phyloP scores from a whole-genome alignment of 2,329 filamentous ascomycete species.

The Knoxdaviesia capensis region DNA sequence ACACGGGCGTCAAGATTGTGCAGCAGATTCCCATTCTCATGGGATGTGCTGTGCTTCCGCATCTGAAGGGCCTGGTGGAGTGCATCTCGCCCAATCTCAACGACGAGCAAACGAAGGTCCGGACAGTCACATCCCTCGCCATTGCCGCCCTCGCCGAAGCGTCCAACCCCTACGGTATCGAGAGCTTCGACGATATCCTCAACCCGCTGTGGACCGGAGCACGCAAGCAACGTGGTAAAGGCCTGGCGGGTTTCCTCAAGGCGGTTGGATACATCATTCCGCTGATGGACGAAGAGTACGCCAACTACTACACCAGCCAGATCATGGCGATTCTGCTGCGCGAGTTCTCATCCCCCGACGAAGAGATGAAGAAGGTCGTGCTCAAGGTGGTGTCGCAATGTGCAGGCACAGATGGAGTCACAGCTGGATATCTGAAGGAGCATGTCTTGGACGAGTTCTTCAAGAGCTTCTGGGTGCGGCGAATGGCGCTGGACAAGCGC shows the following conservation, averaged over 20 bases:
- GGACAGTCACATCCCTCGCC: conserved; percentile 86
- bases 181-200: conserved; percentile 94
- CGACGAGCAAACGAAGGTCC: conserved; percentile 93
- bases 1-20: conserved; percentile 97
- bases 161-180: conserved; percentile 95
- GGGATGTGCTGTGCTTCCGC: conserved; percentile 90
- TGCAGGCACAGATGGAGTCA: conserved; percentile 84
- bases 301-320: conserved; percentile 95
- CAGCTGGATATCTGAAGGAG: conserved; percentile 84
- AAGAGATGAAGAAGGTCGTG: conserved; percentile 99
- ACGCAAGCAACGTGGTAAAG: conserved; percentile 89
- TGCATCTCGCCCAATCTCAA: conserved; percentile 92
- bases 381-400: conserved; percentile 95
- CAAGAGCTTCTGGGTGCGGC: conserved; percentile 93
- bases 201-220: conserved; percentile 95
- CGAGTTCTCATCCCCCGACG: conserved; percentile 90
- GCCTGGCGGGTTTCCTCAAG: conserved; percentile 87
- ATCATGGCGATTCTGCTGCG: conserved; percentile 97
- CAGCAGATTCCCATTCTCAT: conserved; percentile 98
- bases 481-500: conserved; percentile 92
- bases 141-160: conserved; percentile 91
- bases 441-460: conserved; percentile 93
- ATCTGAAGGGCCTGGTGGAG: conserved; percentile 88
- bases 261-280: conserved; percentile 97
- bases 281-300: conserved; percentile 98